Base-by-base conservation (phyloP, 2,329 filamentous ascomycete genomes). In the Paraphaeosphaeria minitans region DNA sequence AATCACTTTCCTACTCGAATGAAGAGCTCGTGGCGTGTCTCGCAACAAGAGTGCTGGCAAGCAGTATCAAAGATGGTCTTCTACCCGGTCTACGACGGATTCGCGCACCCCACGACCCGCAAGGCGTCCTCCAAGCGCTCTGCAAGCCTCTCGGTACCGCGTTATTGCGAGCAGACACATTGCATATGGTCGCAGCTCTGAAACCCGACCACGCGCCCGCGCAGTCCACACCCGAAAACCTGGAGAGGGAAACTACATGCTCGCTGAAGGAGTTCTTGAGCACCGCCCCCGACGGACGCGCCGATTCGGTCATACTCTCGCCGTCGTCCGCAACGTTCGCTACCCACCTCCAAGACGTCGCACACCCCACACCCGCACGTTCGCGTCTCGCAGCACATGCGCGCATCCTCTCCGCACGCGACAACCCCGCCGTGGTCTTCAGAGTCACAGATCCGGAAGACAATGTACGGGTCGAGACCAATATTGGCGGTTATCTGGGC, bases 51-150 rank as follows among this genome's bases (percentile, higher is more conserved):
- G 85, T 89, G 48, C 80, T 93, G 8, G 86, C 88, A 1, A 80
- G 81, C 58, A 87, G 86, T 66, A 90, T 93, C 63, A 75, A 76
- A 5, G 82, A 83, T 1, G 78, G 79, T 4, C 86, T 86, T 0
- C 91, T 93, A 67, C 90, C 90, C 0, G 72, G 77, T 0, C 81
- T 93, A 10, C 79, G 78, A 10, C 78, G 71, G 1, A 76, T 93
- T 19, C 85, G 90, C 55, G 81, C 86, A 0, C 90, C 89, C 1
- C 86, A 86, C 57, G 90, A 93, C 63, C 84, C 88, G 1, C 84
- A 90, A 5, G 90, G 89, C 27, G 66, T 85, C 8, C 86, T 93
- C 61, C 90, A 93, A 75, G 77, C 80, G 1, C 81, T 92, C 1
- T 93, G 90, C 73, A 83, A 82, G 45, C 89, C 89, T 0, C 78